phyloP scores from a whole-genome alignment of 345 rosid genomes.

The Dovyalis caffra region DNA sequence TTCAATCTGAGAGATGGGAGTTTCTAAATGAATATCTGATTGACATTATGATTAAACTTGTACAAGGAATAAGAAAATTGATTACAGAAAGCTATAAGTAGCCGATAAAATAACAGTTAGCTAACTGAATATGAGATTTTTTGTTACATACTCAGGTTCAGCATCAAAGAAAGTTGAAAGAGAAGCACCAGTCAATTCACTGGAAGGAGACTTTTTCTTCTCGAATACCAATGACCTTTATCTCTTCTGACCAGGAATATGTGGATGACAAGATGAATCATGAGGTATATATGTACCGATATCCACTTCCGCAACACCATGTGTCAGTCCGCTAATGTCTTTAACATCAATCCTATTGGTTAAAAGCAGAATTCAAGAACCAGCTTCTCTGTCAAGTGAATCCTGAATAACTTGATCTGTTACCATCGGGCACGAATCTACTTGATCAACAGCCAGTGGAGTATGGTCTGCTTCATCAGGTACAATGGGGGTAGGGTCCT shows the following conservation, averaged over 20 bases:
- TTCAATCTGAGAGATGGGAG: not conserved
- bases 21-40: conserved; percentile 3
- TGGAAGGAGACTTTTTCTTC: not conserved
- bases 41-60: conserved; percentile 14
- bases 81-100: conserved; percentile 13
- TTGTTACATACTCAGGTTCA: conserved; percentile 11
- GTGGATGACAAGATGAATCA: not conserved
- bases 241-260: not conserved
- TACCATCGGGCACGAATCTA: conserved; percentile 9
- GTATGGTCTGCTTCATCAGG: conserved; percentile 5
- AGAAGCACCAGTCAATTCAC: not conserved
- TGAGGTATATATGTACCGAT: not conserved
- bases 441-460: not conserved
- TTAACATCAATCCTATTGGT: conserved; percentile 6
- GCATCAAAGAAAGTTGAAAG: conserved; percentile 5
- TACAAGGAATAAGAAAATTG: conserved; percentile 12
- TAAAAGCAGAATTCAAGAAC: conserved; percentile 28
- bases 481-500: conserved; percentile 1
- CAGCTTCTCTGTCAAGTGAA: conserved; percentile 24
- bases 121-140: conserved; percentile 21
- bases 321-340: conserved; percentile 2
- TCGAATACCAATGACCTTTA: not conserved
- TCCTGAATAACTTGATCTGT: conserved; percentile 21
- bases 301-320: not conserved
- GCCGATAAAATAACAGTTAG: not conserved